Percentiles rank a stretch among this genome's conserved stretches.
phyloP scores from a whole-genome alignment of 192 early-diverging fungal species.

The Coemansia sp. region DNA sequence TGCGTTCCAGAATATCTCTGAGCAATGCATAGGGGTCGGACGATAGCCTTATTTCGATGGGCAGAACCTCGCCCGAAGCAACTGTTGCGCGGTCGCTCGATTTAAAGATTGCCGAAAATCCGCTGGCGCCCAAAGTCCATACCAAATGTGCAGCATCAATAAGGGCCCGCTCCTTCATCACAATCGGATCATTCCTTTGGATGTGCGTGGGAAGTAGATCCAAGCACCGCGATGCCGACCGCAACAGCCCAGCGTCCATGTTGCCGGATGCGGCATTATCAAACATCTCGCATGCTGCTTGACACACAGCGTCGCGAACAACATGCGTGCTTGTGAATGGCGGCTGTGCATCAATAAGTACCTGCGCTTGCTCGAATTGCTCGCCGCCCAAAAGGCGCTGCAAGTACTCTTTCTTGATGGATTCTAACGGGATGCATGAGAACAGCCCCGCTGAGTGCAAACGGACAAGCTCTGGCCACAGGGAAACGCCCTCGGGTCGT shows the following conservation, averaged over 20 bases:
- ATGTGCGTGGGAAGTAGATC: slow-evolving; percentile 7
- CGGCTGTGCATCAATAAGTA: slow-evolving; percentile 18
- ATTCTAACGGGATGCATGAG: slow-evolving; percentile 10
- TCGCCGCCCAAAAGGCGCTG: slow-evolving; percentile 14
- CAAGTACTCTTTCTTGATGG: slow-evolving; percentile 23
- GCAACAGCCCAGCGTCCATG: slow-evolving; percentile 19
- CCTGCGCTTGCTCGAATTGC: slow-evolving; percentile 25
- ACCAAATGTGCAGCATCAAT: slow-evolving; percentile 32
- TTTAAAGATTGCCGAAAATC: background rate
- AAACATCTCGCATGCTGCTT: slow-evolving; percentile 44
- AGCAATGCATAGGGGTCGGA: slow-evolving; percentile 24
- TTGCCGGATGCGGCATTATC: slow-evolving; percentile 39
- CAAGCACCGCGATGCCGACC: slow-evolving; percentile 26
- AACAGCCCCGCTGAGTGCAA: slow-evolving; percentile 11
- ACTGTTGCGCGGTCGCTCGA: background rate
- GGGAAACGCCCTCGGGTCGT: slow-evolving; percentile 4
- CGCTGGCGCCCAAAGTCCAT: slow-evolving; percentile 10
- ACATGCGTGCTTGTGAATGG: background rate
- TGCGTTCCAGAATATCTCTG: slow-evolving; percentile 17
- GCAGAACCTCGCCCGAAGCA: slow-evolving; percentile 10
- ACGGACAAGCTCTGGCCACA: slow-evolving; percentile 6
- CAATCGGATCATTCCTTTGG: slow-evolving; percentile 5
- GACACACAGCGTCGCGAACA: slow-evolving; percentile 26
- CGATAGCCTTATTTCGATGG: slow-evolving; percentile 34
- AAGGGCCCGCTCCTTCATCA: slow-evolving; percentile 23